A percentile compares a stretch with the other conserved stretches of the same genome.
Evolutionary conservation across 306 rosid genomes (phyloP).

Genomic region (Cucurbita maxima): DNA sequence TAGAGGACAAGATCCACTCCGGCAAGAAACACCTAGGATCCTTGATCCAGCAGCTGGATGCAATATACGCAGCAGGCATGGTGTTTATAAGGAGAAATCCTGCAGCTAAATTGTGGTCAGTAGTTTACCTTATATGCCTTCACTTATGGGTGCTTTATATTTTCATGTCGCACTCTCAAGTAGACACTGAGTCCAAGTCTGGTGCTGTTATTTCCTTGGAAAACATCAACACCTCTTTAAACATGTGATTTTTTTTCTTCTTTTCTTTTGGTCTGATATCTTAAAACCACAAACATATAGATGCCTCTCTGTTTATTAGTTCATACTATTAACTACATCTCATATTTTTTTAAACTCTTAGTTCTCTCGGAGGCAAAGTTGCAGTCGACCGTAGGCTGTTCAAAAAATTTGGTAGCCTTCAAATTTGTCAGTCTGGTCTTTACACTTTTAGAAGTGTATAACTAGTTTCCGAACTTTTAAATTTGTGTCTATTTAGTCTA

Average conservation of each 20-base stretch:
- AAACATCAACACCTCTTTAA: slow-evolving; percentile 51
- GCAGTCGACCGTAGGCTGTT: background rate
- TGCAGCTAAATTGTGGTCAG: slow-evolving; percentile 60
- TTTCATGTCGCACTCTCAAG: slow-evolving; percentile 51
- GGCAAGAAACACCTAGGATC: slow-evolving; percentile 74
- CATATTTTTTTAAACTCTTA: background rate
- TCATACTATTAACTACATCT: background rate
- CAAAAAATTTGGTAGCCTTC: background rate
- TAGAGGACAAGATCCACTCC: slow-evolving; percentile 49
- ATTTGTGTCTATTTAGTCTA: background rate
- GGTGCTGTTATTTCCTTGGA: slow-evolving; percentile 82
- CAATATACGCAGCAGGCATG: slow-evolving; percentile 57
- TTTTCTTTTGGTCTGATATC: background rate
- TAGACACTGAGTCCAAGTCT: slow-evolving; percentile 46
- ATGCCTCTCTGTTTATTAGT: background rate
- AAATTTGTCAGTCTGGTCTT: too few species aligned
- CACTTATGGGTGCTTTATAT: slow-evolving; percentile 88
- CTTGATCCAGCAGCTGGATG: slow-evolving; percentile 57
- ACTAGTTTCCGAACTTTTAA: too few species aligned
- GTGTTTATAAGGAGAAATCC: slow-evolving; percentile 64
- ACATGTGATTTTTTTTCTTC: background rate
- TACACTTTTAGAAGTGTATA: too few species aligned
- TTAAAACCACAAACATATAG: background rate
- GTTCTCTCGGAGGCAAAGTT: background rate
- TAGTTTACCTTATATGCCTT: slow-evolving; percentile 70